Percentiles rank a stretch among this genome's conserved stretches.
Conservation (phyloP, 441 rosid genomes). For the Macaranga tanarius region DNA sequence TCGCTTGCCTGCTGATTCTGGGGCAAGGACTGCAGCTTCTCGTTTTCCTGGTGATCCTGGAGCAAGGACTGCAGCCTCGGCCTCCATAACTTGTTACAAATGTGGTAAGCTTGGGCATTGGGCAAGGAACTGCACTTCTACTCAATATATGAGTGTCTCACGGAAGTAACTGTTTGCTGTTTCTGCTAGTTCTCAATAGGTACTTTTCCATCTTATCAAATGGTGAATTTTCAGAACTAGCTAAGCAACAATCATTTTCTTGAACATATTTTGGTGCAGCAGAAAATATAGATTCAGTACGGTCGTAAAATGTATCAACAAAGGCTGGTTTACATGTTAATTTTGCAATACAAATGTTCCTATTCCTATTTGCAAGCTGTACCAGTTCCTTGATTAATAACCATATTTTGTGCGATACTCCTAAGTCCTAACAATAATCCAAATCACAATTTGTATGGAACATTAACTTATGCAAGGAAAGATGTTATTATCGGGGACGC, state of each 20-base stretch:
- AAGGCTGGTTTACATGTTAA: no score
- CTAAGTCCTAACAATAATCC: no score
- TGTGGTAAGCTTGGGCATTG: constrained; percentile 22
- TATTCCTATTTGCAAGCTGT: no score
- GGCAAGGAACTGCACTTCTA: constrained; percentile 27
- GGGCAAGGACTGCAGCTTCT: constrained; percentile 5
- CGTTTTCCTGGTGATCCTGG: constrained; percentile 2
- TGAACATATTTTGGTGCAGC: neutral
- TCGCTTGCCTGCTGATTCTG: constrained; percentile 1
- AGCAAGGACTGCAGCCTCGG: neutral
- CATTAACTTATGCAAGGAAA: no score
- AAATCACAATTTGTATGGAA: no score
- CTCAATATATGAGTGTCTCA: neutral
- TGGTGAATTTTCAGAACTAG: neutral
- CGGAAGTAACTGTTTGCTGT: neutral
- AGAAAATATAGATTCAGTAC: neutral
- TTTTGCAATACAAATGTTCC: no score
- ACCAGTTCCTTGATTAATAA: no score
- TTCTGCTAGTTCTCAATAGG: neutral
- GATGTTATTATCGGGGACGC: no score
- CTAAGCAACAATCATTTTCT: neutral
- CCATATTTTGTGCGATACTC: no score
- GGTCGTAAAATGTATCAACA: no score
- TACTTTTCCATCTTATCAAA: neutral
- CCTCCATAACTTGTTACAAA: constrained; percentile 24